phyloP scores from a whole-genome alignment of 257 asterid species.

The Petunia secreta region DNA sequence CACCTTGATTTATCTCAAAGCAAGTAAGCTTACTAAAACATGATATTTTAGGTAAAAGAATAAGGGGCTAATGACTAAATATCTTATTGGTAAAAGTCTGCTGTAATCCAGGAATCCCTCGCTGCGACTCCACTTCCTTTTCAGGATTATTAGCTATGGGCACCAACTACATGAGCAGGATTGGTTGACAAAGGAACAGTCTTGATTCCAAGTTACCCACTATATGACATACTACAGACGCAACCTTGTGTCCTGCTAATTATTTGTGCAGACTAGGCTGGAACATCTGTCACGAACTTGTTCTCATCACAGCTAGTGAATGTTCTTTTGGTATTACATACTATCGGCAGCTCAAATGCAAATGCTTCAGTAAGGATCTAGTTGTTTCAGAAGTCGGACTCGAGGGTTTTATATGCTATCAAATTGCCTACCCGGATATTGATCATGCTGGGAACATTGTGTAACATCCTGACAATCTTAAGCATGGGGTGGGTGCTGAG shows the following conservation, averaged over 20 bases:
- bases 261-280: slow-evolving; percentile 16
- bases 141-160: slow-evolving; percentile 24
- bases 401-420: neutral
- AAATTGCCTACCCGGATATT: neutral
- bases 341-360: slow-evolving; percentile 10
- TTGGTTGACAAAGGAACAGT: slow-evolving; percentile 3
- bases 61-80: slow-evolving; percentile 12
- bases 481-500: slow-evolving; percentile 10
- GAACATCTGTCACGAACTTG: neutral
- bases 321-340: neutral
- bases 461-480: neutral
- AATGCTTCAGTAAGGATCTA: neutral
- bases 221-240: neutral
- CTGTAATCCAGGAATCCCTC: neutral
- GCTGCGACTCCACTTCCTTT: slow-evolving; percentile 16
- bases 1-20: slow-evolving; percentile 24
- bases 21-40: neutral
- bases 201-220: neutral
- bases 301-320: slow-evolving; percentile 9
- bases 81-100: neutral
- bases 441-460: neutral
- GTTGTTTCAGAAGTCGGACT: slow-evolving; percentile 1
- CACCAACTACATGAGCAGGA: slow-evolving; percentile 4
- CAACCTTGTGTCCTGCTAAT: neutral
- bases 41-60: slow-evolving; percentile 8